Percentiles rank a stretch among this genome's conserved stretches.
Conservation (phyloP, 2,329 filamentous ascomycete species). For the Penicillium sclerotiorum region DNA sequence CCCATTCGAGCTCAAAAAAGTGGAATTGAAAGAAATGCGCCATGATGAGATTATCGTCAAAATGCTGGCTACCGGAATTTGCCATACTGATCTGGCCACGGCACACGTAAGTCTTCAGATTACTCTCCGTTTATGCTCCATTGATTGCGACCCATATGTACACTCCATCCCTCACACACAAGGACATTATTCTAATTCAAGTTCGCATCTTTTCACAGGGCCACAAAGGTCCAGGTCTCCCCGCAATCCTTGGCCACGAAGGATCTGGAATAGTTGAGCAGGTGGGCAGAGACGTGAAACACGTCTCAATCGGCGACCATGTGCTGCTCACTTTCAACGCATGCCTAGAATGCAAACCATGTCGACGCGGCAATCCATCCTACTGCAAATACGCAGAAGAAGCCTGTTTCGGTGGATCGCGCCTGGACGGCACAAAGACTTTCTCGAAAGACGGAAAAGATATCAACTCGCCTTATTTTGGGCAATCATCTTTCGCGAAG, state of each 20-base stretch:
- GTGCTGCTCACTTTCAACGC: conserved; percentile 32
- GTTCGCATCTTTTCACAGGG: neutral
- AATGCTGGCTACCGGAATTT: too few species aligned
- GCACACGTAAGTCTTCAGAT: neutral
- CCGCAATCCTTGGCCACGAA: conserved; percentile 32
- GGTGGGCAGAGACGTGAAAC: conserved; percentile 28
- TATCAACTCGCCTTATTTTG: conserved; percentile 31
- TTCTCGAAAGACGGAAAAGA: neutral
- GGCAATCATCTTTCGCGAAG: conserved; percentile 38
- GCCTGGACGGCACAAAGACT: neutral
- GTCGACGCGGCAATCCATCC: conserved; percentile 13
- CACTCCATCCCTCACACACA: too few species aligned
- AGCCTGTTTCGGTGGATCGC: conserved; percentile 21
- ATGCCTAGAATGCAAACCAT: conserved; percentile 25
- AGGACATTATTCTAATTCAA: too few species aligned
- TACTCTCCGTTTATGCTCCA: too few species aligned
- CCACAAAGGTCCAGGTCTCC: conserved; percentile 1
- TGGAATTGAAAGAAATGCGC: too few species aligned
- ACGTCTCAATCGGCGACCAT: conserved; percentile 34
- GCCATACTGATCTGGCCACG: neutral
- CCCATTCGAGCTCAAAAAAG: too few species aligned
- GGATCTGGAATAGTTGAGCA: conserved; percentile 31
- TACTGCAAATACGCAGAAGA: conserved; percentile 7
- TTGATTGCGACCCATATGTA: too few species aligned
- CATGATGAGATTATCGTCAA: too few species aligned